A percentile compares a stretch with the other conserved stretches of the same genome.
These are phyloP conservation scores for Sphaerobolus stellatus DNA, from an alignment of 1,284 basidiomycete genomes.

Conservation along the genomic window DNA sequence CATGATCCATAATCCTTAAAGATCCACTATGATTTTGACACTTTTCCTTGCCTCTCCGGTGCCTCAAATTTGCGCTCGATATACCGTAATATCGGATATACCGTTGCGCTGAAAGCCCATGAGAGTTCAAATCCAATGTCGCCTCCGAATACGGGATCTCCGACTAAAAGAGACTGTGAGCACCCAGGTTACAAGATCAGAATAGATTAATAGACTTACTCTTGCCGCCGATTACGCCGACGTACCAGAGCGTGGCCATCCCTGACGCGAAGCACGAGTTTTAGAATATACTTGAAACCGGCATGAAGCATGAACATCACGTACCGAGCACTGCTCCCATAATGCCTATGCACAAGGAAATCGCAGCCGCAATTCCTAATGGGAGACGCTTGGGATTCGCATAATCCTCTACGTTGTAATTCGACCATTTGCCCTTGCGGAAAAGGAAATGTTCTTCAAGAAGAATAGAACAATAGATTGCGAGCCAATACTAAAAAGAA, in stretches of 20 bases:
- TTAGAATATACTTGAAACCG: too few relatives aligned
- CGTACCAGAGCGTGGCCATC: conserved; percentile 28
- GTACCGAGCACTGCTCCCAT: conserved; percentile 33
- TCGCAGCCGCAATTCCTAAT: conserved; percentile 29
- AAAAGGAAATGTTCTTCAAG: conserved; percentile 38
- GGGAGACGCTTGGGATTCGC: conserved; percentile 27
- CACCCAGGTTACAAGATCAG: neutral
- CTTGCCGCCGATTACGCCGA: conserved; percentile 26
- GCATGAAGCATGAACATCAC: conserved; percentile 8
- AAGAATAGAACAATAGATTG: conserved; percentile 33
- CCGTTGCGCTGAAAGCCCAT: conserved; percentile 27
- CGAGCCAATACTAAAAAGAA: conserved; percentile 30
- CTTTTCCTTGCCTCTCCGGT: neutral
- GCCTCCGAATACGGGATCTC: conserved; percentile 24
- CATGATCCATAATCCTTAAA: neutral
- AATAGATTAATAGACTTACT: conserved; percentile 10
- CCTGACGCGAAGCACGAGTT: conserved; percentile 4
- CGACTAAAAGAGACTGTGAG: conserved; percentile 14
- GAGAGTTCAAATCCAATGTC: conserved; percentile 35
- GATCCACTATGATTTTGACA: neutral
- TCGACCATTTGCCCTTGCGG: conserved; percentile 29
- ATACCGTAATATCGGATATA: conserved; percentile 31
- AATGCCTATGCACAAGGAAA: conserved; percentile 26
- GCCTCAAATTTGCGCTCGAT: conserved; percentile 25
- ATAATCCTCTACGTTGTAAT: conserved; percentile 36